Conservation (phyloP, 1,284 basidiomycete genomes). For the Ceratobasidium sp. region DNA sequence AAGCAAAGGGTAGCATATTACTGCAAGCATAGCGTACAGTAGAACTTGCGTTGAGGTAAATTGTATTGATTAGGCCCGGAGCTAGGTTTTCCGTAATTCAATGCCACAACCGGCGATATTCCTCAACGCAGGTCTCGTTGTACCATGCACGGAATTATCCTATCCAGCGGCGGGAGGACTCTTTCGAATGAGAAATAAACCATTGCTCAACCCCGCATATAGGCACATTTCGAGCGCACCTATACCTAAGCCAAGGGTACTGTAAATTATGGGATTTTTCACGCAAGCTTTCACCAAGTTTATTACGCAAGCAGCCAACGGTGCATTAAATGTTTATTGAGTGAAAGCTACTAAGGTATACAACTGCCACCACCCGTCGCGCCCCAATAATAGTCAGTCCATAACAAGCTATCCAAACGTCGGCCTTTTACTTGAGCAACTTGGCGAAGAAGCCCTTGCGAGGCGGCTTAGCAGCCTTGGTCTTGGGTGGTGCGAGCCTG, state of each 20-base stretch:
- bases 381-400: conserved; percentile 8
- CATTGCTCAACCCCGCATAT: neutral
- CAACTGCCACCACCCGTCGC: conserved; percentile 3
- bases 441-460: conserved; percentile 45
- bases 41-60: too few relatives aligned
- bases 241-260: neutral
- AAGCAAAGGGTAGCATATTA: too few relatives aligned
- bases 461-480: conserved; percentile 43
- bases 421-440: conserved; percentile 40
- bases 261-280: neutral
- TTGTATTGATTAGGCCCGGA: too few relatives aligned
- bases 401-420: neutral
- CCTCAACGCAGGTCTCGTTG: too few relatives aligned
- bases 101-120: too few relatives aligned
- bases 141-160: too few relatives aligned
- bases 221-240: neutral
- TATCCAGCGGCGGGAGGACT: too few relatives aligned
- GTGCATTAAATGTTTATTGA: conserved; percentile 12
- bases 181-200: too few relatives aligned
- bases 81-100: too few relatives aligned
- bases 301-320: neutral
- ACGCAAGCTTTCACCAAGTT: neutral
- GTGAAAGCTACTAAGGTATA: conserved; percentile 28
- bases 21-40: too few relatives aligned
- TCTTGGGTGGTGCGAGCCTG: conserved; percentile 36